phyloP scores from a whole-genome alignment of 2,329 filamentous ascomycete species.

The Colletotrichum sp. region DNA sequence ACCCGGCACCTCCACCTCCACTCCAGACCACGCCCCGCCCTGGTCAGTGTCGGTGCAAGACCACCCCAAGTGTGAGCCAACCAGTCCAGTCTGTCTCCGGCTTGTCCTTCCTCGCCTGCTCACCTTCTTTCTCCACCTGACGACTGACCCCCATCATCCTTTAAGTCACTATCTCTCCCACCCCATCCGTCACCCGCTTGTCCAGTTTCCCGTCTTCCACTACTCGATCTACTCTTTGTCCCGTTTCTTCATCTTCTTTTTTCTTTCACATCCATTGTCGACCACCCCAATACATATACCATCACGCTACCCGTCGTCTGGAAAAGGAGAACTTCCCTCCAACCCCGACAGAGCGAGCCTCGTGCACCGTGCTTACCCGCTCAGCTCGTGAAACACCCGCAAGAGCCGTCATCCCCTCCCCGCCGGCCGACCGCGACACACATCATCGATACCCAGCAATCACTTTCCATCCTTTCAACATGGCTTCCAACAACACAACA shows the following conservation, averaged over 20 bases:
- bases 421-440: conserved; percentile 14
- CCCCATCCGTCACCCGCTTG: not conserved
- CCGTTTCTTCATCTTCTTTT: not conserved
- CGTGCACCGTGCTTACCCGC: conserved; percentile 17
- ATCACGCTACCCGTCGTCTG: not conserved
- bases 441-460: not conserved
- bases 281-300: conserved; percentile 47
- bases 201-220: not conserved
- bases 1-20: conserved; percentile 11
- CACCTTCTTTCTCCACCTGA: conserved; percentile 19
- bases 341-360: conserved; percentile 15
- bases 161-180: conserved; percentile 18
- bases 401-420: conserved; percentile 17
- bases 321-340: not conserved
- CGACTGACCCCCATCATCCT: conserved; percentile 10
- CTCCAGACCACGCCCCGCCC: not conserved
- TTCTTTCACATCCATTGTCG: conserved; percentile 27
- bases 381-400: conserved; percentile 18
- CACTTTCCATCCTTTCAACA: not conserved
- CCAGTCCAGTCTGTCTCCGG: not conserved
- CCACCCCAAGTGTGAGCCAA: not conserved
- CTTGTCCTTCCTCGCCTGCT: conserved; percentile 17
- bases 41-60: not conserved
- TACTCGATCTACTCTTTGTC: not conserved
- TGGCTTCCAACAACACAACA: conserved; percentile 19